Base-by-base conservation (phyloP, 2,329 filamentous ascomycete genomes). In the Aspergillus fischeri region DNA sequence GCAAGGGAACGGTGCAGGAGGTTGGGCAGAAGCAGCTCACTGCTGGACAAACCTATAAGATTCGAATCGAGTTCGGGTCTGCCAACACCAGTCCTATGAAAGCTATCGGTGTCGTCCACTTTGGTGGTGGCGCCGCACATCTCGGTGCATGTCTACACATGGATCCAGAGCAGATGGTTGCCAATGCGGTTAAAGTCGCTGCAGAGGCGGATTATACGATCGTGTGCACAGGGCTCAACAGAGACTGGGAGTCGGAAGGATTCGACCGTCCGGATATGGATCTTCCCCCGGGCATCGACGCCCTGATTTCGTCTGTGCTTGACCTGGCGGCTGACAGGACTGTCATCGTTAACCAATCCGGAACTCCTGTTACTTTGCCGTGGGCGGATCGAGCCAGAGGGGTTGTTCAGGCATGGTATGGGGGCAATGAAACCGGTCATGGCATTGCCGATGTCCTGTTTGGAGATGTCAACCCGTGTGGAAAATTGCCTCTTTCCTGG, bases 381-480 rank as follows among this genome's bases (percentile, higher is more conserved):
- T 78, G 78, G 72, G 69, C 65, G 4, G 66, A 73, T n/a, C 67
- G 72, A 35, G 73, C 75, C 1, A 74, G 73, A 3, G 83, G 84
- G 2, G 77, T 92, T 1, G 68, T 91, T 1, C 88, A 92, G 67
- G 88, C 88, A 2, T 93, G 89, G 89, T 92, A 91, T 65, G 88
- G 89, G 57, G 90, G 90, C 14, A 90, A 93, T 65, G 90, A 93
- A 75, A 88, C 87, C 1, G 90, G 89, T 5, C 90, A 92, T 67
- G 86, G 85, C n/a, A 87, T 93, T 62, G 88, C 87, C 0, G 89
- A 92, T 64, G 80, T 92, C 3, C 76, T 92, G 1, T 88, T 90
- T 57, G 90, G 89, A 44, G 82, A 86, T 54, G 80, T 83, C 38
- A 91, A 88, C 66, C 90, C 90, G 0, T 86, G 83, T 48, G 89